phyloP scores from a whole-genome alignment of 495 filamentous ascomycete genomes.

The Pseudoneurospora amorphoporcata region DNA sequence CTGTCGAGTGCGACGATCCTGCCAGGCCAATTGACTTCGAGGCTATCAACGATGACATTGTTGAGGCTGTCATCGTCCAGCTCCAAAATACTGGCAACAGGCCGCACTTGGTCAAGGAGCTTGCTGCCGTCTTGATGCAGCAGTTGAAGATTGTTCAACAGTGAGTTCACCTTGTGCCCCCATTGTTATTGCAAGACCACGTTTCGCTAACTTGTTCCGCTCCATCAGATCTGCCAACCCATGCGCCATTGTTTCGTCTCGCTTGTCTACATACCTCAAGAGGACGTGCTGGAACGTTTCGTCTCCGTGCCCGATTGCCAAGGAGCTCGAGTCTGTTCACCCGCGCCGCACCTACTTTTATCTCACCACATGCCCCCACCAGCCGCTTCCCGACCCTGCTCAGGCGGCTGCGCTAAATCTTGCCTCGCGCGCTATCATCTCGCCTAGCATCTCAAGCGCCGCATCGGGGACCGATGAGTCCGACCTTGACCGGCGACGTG shows the following conservation, averaged over 20 bases:
- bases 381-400: slow-evolving; percentile 68
- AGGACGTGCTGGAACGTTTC: slow-evolving; percentile 69
- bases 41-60: slow-evolving; percentile 89
- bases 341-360: slow-evolving; percentile 95
- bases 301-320: slow-evolving; percentile 77
- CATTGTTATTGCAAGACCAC: background rate
- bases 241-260: slow-evolving; percentile 86
- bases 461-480: slow-evolving; percentile 58
- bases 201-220: slow-evolving; percentile 23
- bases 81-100: slow-evolving; percentile 86
- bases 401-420: slow-evolving; percentile 30
- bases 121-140: slow-evolving; percentile 67
- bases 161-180: slow-evolving; percentile 44
- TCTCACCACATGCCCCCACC: slow-evolving; percentile 72
- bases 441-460: slow-evolving; percentile 74
- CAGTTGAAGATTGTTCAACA: slow-evolving; percentile 79
- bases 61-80: slow-evolving; percentile 83
- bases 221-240: slow-evolving; percentile 80
- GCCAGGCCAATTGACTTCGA: slow-evolving; percentile 65
- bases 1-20: slow-evolving; percentile 33
- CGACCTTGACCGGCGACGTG: slow-evolving; percentile 58
- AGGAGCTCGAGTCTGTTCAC: slow-evolving; percentile 84
- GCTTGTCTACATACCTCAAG: slow-evolving; percentile 79
- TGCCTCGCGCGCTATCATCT: slow-evolving; percentile 49
- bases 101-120: slow-evolving; percentile 89